phyloP scores from a whole-genome alignment of 495 filamentous ascomycete species.

The Penicillium nucicola region DNA sequence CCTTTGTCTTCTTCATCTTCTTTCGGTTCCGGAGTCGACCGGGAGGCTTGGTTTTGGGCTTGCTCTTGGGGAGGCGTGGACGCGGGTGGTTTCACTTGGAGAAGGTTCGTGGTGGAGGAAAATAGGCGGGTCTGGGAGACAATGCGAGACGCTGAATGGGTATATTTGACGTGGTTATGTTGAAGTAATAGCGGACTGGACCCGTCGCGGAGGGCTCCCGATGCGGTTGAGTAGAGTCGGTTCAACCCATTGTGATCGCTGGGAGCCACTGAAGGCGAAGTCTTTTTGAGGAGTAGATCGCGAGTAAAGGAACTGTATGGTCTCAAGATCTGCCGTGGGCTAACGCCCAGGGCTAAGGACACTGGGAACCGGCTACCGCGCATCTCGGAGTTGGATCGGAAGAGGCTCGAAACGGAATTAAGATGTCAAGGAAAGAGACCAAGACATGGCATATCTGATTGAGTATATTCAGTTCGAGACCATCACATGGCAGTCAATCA shows the following conservation, averaged over 20 bases:
- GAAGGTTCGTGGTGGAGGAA: slow-evolving; percentile 24
- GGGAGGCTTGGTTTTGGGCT: slow-evolving; percentile 9
- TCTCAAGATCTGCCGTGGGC: slow-evolving; percentile 22
- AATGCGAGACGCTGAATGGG: slow-evolving; percentile 15
- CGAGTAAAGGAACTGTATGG: slow-evolving; percentile 16
- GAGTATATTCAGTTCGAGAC: slow-evolving; percentile 7
- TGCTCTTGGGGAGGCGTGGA: slow-evolving; percentile 10
- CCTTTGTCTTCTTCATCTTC: slow-evolving; percentile 53
- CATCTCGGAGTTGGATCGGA: slow-evolving; percentile 31
- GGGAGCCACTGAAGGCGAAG: not conserved
- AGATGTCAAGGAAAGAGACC: slow-evolving; percentile 21
- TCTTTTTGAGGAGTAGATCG: slow-evolving; percentile 15
- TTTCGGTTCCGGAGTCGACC: slow-evolving; percentile 19
- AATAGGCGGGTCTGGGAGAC: slow-evolving; percentile 25
- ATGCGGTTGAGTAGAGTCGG: slow-evolving; percentile 25
- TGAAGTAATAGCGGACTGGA: slow-evolving; percentile 13
- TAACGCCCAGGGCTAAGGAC: slow-evolving; percentile 33
- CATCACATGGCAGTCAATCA: slow-evolving; percentile 10
- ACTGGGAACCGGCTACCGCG: slow-evolving; percentile 40
- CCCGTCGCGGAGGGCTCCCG: slow-evolving; percentile 18
- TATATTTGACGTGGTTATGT: slow-evolving; percentile 12
- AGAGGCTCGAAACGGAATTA: slow-evolving; percentile 16
- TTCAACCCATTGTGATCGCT: slow-evolving; percentile 6
- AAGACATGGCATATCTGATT: slow-evolving; percentile 37
- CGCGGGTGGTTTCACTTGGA: slow-evolving; percentile 25